Evolutionary conservation across 352 stramenopile species (phyloP), one percentile per base, ranked within the genome.

Genomic region (Halophytophthora batemanensis): DNA sequence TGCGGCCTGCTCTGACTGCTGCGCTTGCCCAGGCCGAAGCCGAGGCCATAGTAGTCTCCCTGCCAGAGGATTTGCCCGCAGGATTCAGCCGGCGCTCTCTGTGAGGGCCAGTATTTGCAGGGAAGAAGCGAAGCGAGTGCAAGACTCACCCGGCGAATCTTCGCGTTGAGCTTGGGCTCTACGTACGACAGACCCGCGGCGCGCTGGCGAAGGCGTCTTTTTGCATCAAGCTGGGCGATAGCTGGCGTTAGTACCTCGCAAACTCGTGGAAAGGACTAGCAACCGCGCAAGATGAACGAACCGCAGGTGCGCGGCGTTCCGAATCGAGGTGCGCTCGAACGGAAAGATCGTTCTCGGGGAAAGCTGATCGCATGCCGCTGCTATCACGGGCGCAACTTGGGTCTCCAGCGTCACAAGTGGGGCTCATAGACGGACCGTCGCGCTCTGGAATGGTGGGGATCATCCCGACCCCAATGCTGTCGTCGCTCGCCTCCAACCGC

Each of bases 41-140:
- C 58, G 35, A 90, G 58, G n/a, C 77, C 80, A 44, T 86, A 84
- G 46, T 86, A 76, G 47, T 86, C 75, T 40, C 79, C 77, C 80
- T 90, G 45, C 11, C 31, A 36, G 10, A 44, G 36, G n/a, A n/a
- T n/a, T n/a, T n/a, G n/a, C n/a, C n/a, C n/a, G n/a, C n/a, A n/a
- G n/a, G n/a, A n/a, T 44, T 10, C 15, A 14, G 21, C 56, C 2
- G 42, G 15, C 14, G 40, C 61, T 50, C 63, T 46, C n/a, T 38
- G 21, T 17, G n/a, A 19, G 45, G 21, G 51, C 28, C 22, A 34
- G 28, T 23, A 33, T 1, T 45, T 49, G 14, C 13, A n/a, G n/a
- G 12, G 14, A 31, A 46, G 11, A 12, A 53, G 18, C 40, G 19
- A 12, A 46, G 25, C 19, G 41, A 17, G 22, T 12, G 17, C n/a